Conservation (phyloP, 2,329 filamentous ascomycete genomes). For the Trichocomaceae sp. region DNA sequence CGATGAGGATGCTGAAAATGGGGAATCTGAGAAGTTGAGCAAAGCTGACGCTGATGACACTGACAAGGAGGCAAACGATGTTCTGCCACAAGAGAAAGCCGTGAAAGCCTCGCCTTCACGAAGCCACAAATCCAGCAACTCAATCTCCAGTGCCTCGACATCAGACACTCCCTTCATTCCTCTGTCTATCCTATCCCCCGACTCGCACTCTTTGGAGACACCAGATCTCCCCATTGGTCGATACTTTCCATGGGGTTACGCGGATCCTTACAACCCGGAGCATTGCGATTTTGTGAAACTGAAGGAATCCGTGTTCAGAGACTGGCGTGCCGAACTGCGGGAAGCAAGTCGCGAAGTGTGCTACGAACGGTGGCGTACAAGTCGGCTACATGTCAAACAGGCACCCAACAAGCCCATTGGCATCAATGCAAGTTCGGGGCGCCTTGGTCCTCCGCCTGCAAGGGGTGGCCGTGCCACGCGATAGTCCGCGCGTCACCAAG, state of each 20-base stretch:
- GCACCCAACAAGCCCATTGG: slow-evolving; percentile 22
- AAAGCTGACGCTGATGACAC: slow-evolving; percentile 5
- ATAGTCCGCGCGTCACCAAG: slow-evolving; percentile 1
- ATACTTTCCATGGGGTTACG: slow-evolving; percentile 93
- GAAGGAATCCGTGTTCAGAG: slow-evolving; percentile 84
- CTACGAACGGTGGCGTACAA: slow-evolving; percentile 91
- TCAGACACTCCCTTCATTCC: slow-evolving; percentile 63
- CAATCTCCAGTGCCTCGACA: slow-evolving; percentile 18
- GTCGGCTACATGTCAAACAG: slow-evolving; percentile 31
- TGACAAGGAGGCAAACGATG: slow-evolving; percentile 25
- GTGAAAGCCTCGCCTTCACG: slow-evolving; percentile 3
- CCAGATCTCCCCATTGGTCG: slow-evolving; percentile 58
- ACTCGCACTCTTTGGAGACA: slow-evolving; percentile 64
- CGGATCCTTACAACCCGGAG: slow-evolving; percentile 80
- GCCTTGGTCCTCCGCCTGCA: slow-evolving; percentile 21
- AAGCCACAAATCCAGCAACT: slow-evolving; percentile 10
- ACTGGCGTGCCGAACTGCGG: slow-evolving; percentile 86
- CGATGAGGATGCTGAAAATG: slow-evolving; percentile 30
- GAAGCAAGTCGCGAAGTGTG: slow-evolving; percentile 86
- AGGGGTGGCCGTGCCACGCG: slow-evolving; percentile 11
- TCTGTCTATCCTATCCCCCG: slow-evolving; percentile 88
- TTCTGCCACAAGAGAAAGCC: slow-evolving; percentile 14
- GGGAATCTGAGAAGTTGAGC: slow-evolving; percentile 10
- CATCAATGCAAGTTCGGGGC: slow-evolving; percentile 18
- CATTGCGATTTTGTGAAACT: slow-evolving; percentile 92